These are phyloP conservation scores for Truncatella angustata DNA, from an alignment of 2,329 filamentous ascomycete genomes.

Conservation along the genomic window DNA sequence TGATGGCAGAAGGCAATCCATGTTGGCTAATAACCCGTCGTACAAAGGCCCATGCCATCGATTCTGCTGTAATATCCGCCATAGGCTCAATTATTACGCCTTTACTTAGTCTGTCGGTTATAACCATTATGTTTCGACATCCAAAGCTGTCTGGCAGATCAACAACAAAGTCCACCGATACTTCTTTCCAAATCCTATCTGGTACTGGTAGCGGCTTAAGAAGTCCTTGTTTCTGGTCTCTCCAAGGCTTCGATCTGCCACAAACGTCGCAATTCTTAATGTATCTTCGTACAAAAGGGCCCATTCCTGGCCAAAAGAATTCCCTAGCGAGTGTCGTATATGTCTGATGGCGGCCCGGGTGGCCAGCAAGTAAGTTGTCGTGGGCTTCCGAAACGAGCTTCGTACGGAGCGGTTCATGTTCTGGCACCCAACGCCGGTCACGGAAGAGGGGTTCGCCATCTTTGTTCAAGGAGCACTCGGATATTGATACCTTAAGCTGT, in stretches of 20 bases:
- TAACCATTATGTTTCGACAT: background rate
- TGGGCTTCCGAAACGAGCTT: background rate
- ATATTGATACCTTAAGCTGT: too few relatives aligned
- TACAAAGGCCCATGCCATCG: background rate
- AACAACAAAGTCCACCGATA: background rate
- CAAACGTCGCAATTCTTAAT: background rate
- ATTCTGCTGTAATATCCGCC: background rate
- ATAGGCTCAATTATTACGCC: background rate
- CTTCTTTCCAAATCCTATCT: background rate
- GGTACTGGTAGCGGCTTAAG: background rate
- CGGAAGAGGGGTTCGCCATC: too few relatives aligned
- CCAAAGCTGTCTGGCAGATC: background rate
- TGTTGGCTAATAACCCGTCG: background rate
- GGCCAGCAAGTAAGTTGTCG: background rate
- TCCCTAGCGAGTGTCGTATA: background rate
- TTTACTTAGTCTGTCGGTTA: background rate
- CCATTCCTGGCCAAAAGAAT: background rate
- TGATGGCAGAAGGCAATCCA: background rate
- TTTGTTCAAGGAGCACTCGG: too few relatives aligned
- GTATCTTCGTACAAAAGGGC: background rate
- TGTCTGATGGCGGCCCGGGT: background rate
- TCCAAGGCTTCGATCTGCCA: background rate
- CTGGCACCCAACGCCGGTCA: background rate
- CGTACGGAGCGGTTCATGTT: background rate
- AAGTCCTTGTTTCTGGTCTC: background rate